These are phyloP conservation scores for Pleurozium schreberi DNA, from an alignment of 225 moss, liverwort and hornwort species.

Conservation along the genomic window DNA sequence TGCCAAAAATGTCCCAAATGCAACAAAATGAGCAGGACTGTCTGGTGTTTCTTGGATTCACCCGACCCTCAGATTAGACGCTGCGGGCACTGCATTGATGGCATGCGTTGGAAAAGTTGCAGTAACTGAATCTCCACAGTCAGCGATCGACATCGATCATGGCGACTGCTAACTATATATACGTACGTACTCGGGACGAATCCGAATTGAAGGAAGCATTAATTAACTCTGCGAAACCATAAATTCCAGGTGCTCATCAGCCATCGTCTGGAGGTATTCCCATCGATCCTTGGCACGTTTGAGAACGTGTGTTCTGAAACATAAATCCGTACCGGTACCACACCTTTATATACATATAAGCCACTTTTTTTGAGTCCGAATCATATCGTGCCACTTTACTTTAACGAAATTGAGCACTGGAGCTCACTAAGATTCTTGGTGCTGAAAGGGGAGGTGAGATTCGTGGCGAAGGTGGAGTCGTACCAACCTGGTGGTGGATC, in stretches of 20 bases:
- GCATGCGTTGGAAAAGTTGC: neutral
- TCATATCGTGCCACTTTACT: neutral
- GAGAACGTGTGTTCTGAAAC: neutral
- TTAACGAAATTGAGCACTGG: neutral
- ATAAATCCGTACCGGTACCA: no score
- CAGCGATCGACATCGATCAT: neutral
- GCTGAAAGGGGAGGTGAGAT: slow-evolving; percentile 28
- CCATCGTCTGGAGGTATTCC: neutral
- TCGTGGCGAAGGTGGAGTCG: slow-evolving; percentile 55
- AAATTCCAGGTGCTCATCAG: neutral
- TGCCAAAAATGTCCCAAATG: neutral
- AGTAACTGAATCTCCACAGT: neutral
- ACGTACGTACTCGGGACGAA: neutral
- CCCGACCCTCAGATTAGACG: neutral
- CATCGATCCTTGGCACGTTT: neutral
- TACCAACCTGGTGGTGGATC: slow-evolving; percentile 41
- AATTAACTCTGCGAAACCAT: no score
- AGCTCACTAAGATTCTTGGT: slow-evolving; percentile 30
- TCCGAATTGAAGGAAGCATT: neutral
- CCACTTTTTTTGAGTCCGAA: neutral
- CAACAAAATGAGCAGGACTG: neutral
- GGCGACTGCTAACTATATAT: no score
- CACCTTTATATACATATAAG: no score
- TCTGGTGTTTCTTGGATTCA: neutral
- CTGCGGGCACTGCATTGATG: neutral